phyloP scores from a whole-genome alignment of 768 basidiomycete species.

The Pleurotus salmoneostramineus region DNA sequence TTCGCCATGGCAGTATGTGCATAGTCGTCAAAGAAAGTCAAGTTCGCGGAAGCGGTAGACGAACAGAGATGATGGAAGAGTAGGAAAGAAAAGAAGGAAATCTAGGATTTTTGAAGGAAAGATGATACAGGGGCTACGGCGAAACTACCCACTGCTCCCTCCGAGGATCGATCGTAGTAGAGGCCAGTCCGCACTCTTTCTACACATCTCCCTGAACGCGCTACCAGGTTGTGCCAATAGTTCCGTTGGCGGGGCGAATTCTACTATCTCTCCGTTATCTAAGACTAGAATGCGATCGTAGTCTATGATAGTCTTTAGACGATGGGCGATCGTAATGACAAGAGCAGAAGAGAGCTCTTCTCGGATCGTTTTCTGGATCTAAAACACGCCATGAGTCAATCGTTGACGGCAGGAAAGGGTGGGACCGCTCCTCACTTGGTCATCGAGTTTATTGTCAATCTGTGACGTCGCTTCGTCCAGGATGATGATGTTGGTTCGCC shows the following conservation, averaged over 20 bases:
- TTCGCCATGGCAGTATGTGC: background rate
- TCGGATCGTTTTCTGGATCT: slow-evolving; percentile 73
- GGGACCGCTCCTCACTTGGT: slow-evolving; percentile 41
- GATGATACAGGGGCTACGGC: too few relatives aligned
- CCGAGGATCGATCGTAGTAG: slow-evolving; percentile 22
- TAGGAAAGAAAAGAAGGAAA: too few relatives aligned
- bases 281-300: slow-evolving; percentile 74
- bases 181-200: slow-evolving; percentile 54
- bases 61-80: background rate
- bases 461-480: slow-evolving; percentile 80
- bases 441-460: slow-evolving; percentile 67
- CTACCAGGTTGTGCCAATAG: slow-evolving; percentile 53
- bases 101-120: too few relatives aligned
- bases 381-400: background rate
- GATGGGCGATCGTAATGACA: slow-evolving; percentile 82
- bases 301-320: slow-evolving; percentile 73
- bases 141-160: too few relatives aligned
- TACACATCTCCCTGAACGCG: slow-evolving; percentile 66
- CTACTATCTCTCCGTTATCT: slow-evolving; percentile 66
- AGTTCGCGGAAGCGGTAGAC: background rate
- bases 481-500: slow-evolving; percentile 63
- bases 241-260: slow-evolving; percentile 64
- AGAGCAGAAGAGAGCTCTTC: slow-evolving; percentile 69
- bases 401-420: background rate
- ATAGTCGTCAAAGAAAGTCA: background rate